Evolutionary conservation across 2,329 filamentous ascomycete genomes (phyloP).

Genomic region (Boeremia lycopersici): DNA sequence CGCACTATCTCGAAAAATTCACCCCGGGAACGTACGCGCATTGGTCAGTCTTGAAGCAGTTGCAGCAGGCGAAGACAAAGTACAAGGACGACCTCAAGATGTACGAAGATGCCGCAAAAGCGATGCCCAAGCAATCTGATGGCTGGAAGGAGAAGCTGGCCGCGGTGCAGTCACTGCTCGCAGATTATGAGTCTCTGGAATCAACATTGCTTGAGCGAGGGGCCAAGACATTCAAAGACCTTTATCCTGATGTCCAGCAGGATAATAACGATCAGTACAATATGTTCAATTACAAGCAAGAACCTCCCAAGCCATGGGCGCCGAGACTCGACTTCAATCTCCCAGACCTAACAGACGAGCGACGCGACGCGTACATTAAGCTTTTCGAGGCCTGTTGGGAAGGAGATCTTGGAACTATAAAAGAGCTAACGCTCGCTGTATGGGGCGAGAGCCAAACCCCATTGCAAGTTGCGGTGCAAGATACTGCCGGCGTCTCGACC

Average conservation of each 20-base stretch:
- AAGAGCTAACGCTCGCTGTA: conserved; percentile 64
- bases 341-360: conserved; percentile 58
- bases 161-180: conserved; percentile 59
- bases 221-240: conserved; percentile 70
- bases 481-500: conserved; percentile 60
- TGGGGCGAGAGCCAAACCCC: conserved; percentile 62
- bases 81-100: conserved; percentile 47
- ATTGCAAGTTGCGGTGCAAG: conserved; percentile 66
- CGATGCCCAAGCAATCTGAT: conserved; percentile 21
- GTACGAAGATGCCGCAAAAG: conserved; percentile 30
- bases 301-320: conserved; percentile 22
- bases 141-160: conserved; percentile 60
- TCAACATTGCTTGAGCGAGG: conserved; percentile 60
- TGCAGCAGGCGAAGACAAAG: conserved; percentile 46
- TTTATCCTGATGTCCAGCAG: conserved; percentile 57
- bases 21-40: conserved; percentile 65
- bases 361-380: conserved; percentile 65
- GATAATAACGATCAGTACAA: not conserved
- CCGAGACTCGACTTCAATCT: conserved; percentile 52
- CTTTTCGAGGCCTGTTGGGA: conserved; percentile 77
- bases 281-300: conserved; percentile 1
- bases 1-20: conserved; percentile 58
- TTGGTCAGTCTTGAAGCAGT: conserved; percentile 55
- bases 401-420: conserved; percentile 71
- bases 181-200: conserved; percentile 63